Percentiles rank a stretch among this genome's conserved stretches.
Conservation (phyloP, 139 green algal genomes). For the Klebsormidium nitens region DNA sequence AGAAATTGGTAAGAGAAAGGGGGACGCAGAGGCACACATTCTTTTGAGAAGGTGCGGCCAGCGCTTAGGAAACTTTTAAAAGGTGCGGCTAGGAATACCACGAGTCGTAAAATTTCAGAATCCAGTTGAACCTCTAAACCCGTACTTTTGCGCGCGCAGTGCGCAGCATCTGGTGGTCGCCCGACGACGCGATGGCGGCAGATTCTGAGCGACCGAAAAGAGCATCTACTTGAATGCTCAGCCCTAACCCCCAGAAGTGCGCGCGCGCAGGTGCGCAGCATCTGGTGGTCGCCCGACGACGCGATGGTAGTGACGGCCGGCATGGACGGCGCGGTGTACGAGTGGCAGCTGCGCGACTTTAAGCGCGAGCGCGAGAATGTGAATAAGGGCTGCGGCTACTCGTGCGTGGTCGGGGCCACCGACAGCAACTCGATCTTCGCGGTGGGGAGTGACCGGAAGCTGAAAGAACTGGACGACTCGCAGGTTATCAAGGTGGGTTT, state of each 20-base stretch:
- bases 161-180: conserved; percentile 15
- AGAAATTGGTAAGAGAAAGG: too few relatives aligned
- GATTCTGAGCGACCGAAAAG: too few relatives aligned
- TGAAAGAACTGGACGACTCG: conserved; percentile 79
- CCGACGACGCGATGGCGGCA: too few relatives aligned
- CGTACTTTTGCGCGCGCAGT: too few relatives aligned
- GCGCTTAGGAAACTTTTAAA: too few relatives aligned
- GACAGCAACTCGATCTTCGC: conserved; percentile 64
- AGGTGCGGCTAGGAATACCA: too few relatives aligned
- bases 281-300: conserved; percentile 38
- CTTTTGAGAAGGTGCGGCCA: too few relatives aligned
- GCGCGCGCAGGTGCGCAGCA: conserved; percentile 6
- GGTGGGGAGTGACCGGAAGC: conserved; percentile 62
- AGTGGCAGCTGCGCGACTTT: conserved; percentile 74
- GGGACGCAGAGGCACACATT: too few relatives aligned
- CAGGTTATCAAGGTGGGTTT: conserved; percentile 3
- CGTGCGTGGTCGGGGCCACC: conserved; percentile 48
- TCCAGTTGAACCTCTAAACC: too few relatives aligned
- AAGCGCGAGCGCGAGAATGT: conserved; percentile 61
- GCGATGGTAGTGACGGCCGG: conserved; percentile 63
- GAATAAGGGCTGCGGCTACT: conserved; percentile 74
- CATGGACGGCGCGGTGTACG: conserved; percentile 81
- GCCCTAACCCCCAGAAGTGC: too few relatives aligned
- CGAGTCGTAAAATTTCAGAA: too few relatives aligned
- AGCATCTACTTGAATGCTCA: too few relatives aligned